Evolutionary conservation across 2,329 filamentous ascomycete genomes (phyloP).

Genomic region (Fusarium sp.): DNA sequence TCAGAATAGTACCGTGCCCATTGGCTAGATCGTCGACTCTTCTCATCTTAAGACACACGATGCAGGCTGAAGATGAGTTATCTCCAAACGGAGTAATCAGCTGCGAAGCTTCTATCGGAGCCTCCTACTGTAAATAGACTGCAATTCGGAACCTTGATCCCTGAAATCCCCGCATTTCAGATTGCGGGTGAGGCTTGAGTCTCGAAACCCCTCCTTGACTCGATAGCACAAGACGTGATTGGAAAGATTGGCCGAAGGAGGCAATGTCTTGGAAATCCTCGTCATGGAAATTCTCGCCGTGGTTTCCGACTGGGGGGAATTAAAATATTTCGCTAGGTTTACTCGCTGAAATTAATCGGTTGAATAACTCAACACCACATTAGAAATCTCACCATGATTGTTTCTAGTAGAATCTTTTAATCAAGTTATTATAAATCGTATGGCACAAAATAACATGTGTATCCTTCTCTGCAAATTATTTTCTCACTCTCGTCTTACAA

Average conservation of each 20-base stretch:
- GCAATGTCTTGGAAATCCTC: not conserved
- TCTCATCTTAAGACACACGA: not conserved
- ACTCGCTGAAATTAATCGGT: not conserved
- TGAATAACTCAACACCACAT: not conserved
- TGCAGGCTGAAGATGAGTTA: not conserved
- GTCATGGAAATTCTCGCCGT: conserved; percentile 4
- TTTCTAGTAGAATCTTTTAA: not conserved
- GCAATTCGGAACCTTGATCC: not conserved
- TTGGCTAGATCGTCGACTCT: not conserved
- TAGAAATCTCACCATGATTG: not conserved
- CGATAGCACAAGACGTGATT: not conserved
- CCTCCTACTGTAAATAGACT: conserved; percentile 20
- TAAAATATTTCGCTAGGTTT: not conserved
- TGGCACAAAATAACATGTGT: no score
- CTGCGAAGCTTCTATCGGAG: conserved; percentile 16
- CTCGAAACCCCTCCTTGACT: not conserved
- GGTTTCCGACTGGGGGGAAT: not conserved
- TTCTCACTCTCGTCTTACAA: not conserved
- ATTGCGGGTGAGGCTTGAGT: conserved; percentile 6
- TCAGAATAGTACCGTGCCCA: not conserved
- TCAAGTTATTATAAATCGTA: no score
- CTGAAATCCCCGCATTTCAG: conserved; percentile 11
- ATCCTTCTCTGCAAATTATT: not conserved
- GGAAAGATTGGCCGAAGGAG: conserved; percentile 3
- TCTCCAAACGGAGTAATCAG: conserved; percentile 7